Conservation (phyloP, 352 stramenopile genomes). For the Globisporangium megalacanthum region DNA sequence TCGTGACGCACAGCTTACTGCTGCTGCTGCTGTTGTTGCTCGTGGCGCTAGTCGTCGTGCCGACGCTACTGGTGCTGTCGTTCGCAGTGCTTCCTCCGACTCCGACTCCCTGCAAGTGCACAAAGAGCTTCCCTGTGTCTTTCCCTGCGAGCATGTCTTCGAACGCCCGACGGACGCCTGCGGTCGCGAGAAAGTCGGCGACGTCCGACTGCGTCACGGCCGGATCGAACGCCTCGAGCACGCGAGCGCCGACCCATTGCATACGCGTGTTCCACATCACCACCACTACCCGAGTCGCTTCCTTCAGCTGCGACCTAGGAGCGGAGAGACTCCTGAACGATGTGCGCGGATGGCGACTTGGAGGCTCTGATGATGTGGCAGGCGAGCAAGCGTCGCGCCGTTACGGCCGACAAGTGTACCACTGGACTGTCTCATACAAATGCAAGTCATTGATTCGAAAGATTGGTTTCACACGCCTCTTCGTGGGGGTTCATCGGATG, state of each 20-base stretch:
- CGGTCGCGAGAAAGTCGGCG: constrained; percentile 55
- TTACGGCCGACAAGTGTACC: too few species aligned
- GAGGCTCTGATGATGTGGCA: too few species aligned
- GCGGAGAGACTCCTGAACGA: too few species aligned
- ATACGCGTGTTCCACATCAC: constrained; percentile 71
- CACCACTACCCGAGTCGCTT: background rate
- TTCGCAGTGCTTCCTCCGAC: constrained; percentile 2
- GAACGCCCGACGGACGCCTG: constrained; percentile 56
- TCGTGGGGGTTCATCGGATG: too few species aligned
- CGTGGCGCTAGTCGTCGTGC: background rate
- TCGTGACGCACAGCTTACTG: constrained; percentile 56
- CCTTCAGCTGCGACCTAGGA: too few species aligned
- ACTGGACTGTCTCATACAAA: too few species aligned
- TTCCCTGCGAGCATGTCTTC: constrained; percentile 71
- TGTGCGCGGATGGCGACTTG: too few species aligned
- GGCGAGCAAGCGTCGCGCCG: too few species aligned
- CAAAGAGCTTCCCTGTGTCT: constrained; percentile 70
- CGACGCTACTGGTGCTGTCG: background rate
- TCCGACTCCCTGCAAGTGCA: constrained; percentile 50
- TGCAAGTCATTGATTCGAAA: too few species aligned
- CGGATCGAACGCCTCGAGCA: constrained; percentile 78
- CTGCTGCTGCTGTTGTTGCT: constrained; percentile 16
- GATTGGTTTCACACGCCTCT: too few species aligned
- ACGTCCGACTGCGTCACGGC: constrained; percentile 43
- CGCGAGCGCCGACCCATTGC: constrained; percentile 75